A percentile compares a stretch with the other conserved stretches of the same genome.
phyloP scores from a whole-genome alignment of 345 rosid species.

The Tarenaya hassleriana region DNA sequence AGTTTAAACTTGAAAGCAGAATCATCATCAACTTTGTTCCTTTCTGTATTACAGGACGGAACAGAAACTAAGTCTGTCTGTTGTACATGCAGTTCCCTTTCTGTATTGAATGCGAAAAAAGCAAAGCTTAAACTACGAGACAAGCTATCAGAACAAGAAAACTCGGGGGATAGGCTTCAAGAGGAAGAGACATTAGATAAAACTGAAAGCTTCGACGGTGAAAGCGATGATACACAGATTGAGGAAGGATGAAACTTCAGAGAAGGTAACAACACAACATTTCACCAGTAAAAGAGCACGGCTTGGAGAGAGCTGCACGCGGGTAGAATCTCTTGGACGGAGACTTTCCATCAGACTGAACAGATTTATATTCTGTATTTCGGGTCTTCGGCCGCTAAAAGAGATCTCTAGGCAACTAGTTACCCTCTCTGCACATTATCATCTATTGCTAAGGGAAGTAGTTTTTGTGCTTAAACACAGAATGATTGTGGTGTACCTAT shows the following conservation, averaged over 20 bases:
- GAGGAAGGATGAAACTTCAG: slow-evolving; percentile 39
- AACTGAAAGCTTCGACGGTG: slow-evolving; percentile 56
- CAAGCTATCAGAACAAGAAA: slow-evolving; percentile 46
- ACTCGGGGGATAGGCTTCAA: slow-evolving; percentile 30
- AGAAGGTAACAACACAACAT: slow-evolving; percentile 22
- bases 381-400: no score
- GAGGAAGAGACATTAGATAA: slow-evolving; percentile 57
- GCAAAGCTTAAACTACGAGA: slow-evolving; percentile 69
- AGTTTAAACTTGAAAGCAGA: background rate
- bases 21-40: background rate
- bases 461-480: no score
- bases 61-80: background rate
- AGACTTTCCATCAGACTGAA: no score
- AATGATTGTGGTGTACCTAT: no score
- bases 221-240: slow-evolving; percentile 29
- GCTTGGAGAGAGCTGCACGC: slow-evolving; percentile 36
- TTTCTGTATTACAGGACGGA: background rate
- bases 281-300: slow-evolving; percentile 30
- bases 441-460: no score
- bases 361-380: no score
- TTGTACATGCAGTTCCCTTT: slow-evolving; percentile 47
- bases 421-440: no score
- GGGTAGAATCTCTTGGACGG: slow-evolving; percentile 19
- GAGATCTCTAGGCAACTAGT: no score
- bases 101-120: slow-evolving; percentile 73